Base-by-base conservation (phyloP, 2,329 filamentous ascomycete species). In the Nemania sp. region DNA sequence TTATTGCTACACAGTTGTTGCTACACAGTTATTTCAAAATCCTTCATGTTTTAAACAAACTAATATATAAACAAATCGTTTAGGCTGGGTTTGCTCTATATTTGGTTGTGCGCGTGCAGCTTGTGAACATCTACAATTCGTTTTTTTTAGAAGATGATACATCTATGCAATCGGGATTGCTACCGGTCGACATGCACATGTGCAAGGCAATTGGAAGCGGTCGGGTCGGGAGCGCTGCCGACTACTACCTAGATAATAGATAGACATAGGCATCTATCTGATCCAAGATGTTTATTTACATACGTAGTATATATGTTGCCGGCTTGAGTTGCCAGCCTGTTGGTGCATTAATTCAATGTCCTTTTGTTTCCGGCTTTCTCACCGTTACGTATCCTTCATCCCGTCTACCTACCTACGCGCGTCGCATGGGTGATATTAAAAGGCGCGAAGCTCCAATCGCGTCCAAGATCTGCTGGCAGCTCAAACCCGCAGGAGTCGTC, bases 401-500 rank as follows among this genome's bases (percentile, higher is more conserved):
- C 54, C 26, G 20, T 62, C 27, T 18, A 32, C n/a, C 5, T 45
- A 45, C 41, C 41, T 4, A 45, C 15, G 41, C 38, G 38, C 38
- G 38, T 47, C 45, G 45, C 45, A 47, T 47, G n/a, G 45, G 22
- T 8, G n/a, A 47, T 20, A 22, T 47, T 20, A 24, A 47, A 24
- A 29, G 52, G 15, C 18, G 18, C 54, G 15, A 26, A 24, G 54
- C 22, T 38, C 59, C 54, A 63, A 47, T 67, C 27, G 20, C 35
- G 22, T 41, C 20, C n/a, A 57, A 53, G 55, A 47, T 56, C 52
- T 47, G 45, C 57, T 24, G 26, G 62, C 66, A 58, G 62, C 59
- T 67, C 63, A 67, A 69, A 69, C 58, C n/a, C 11, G n/a, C 61
- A 67, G 67, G 63, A 53, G 67, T 32, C 51, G 67, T 67, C 67